These are phyloP conservation scores for Apiospora aurea DNA, from an alignment of 2,329 filamentous ascomycete species.

Conservation along the genomic window DNA sequence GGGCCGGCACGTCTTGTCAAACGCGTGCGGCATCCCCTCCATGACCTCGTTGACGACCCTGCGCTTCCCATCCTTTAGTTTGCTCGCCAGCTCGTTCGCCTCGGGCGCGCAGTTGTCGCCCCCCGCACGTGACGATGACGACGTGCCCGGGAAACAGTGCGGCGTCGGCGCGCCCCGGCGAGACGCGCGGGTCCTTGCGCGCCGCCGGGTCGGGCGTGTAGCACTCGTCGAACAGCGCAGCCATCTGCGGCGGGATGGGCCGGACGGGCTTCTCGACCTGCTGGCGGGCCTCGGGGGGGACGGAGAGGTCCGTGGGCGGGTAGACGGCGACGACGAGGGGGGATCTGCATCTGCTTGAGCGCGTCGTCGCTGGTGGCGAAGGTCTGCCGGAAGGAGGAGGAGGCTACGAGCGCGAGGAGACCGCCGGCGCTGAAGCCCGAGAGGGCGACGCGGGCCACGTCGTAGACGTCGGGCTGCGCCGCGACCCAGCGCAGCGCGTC, in stretches of 20 bases:
- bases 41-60: conserved; percentile 26
- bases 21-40: conserved; percentile 27
- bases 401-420: conserved; percentile 49
- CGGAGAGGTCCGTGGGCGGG: conserved; percentile 29
- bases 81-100: conserved; percentile 25
- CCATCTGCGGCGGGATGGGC: conserved; percentile 25
- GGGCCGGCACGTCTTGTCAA: conserved; percentile 28
- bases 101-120: conserved; percentile 31
- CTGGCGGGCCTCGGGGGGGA: conserved; percentile 28
- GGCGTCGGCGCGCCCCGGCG: conserved; percentile 28
- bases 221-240: conserved; percentile 28
- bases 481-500: conserved; percentile 68
- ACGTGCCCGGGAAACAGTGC: conserved; percentile 29
- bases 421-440: conserved; percentile 72
- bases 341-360: conserved; percentile 23
- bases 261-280: conserved; percentile 29
- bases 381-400: background rate
- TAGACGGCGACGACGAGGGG: conserved; percentile 26
- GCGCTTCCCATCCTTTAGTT: conserved; percentile 15
- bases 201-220: conserved; percentile 29
- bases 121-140: conserved; percentile 28
- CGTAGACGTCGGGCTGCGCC: conserved; percentile 53
- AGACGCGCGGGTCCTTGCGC: conserved; percentile 30
- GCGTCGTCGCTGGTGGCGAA: background rate
- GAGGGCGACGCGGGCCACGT: conserved; percentile 61